A percentile compares a stretch with the other conserved stretches of the same genome.
Conservation (phyloP, 2,329 filamentous ascomycete genomes). For the Hysterium pulicare region DNA sequence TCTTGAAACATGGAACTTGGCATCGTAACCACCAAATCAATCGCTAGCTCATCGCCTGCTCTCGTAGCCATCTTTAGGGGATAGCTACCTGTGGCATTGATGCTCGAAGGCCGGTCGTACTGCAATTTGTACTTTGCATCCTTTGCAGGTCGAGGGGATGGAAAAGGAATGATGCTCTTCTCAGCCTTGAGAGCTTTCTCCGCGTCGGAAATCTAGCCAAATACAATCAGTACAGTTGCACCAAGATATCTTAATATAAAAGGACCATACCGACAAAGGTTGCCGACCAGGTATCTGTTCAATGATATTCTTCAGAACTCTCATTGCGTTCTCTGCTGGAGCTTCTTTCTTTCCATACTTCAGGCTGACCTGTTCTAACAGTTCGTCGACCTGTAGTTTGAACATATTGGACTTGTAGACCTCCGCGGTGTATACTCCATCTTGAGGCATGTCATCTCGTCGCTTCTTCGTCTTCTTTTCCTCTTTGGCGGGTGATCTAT, state of each 20-base stretch:
- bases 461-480: conserved; percentile 13
- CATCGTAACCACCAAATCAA: conserved; percentile 88
- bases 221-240: conserved; percentile 10
- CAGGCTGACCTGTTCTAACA: conserved; percentile 56
- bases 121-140: conserved; percentile 79
- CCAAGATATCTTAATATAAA: background rate
- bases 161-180: conserved; percentile 75
- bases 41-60: conserved; percentile 53
- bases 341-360: conserved; percentile 57
- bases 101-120: conserved; percentile 69
- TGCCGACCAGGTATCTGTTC: conserved; percentile 53
- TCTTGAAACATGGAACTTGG: conserved; percentile 77
- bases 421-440: conserved; percentile 48
- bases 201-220: conserved; percentile 64
- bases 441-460: conserved; percentile 23
- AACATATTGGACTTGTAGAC: conserved; percentile 66
- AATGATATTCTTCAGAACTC: conserved; percentile 54
- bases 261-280: conserved; percentile 41
- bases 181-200: conserved; percentile 62
- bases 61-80: conserved; percentile 71
- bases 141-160: conserved; percentile 70
- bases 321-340: conserved; percentile 50
- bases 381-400: conserved; percentile 64
- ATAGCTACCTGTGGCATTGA: conserved; percentile 90
- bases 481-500: background rate